Evolutionary conservation across 495 filamentous ascomycete species (phyloP), one percentile per base, ranked within the genome.

Genomic region (Trichoderma asperelloides): DNA sequence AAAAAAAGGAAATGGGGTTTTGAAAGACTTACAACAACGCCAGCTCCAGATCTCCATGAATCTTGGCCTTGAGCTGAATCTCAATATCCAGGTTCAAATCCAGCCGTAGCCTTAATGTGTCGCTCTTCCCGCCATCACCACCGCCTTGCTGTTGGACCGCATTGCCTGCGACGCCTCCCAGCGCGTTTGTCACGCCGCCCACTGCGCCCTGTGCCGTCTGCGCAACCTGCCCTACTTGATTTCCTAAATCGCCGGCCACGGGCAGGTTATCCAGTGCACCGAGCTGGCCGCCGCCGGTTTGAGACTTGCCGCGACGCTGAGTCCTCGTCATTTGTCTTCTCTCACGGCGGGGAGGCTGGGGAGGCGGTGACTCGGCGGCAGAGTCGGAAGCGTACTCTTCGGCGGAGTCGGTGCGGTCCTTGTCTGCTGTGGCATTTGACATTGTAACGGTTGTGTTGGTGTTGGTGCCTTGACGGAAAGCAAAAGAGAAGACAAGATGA

Each of bases 11-110:
- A 66, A 45, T 67, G 68, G 28, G 41, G 39, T 3, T 16, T 27
- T 37, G 2, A 37, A 37, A 8, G 27, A 78, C 89, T 82, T 80
- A 94, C 92, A 97, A 83, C 72, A 97, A 82, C 67, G 89, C 90
- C 68, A 97, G 74, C 43, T 89, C 91, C 69, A 96, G 79, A 82
- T 96, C 93, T 76, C 93, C 91, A 71, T 94, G 90, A 76, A 97
- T 94, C 81, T 91, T 93, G 27, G 93, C 93, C 84, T 96, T 96
- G 39, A 97, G 82, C 67, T 92, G 89, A 51, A 97, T 88, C 81
- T 96, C 90, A 71, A 96, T 86, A 72, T 97, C 93, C 64, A 97
- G 78, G 75, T 96, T 96, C 63, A 96, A 76, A 73, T 96, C 92
- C 66, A 97, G 77, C 65, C 92, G 79, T 73, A 97, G 73, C 67